Percentiles rank a stretch among this genome's conserved stretches.
Evolutionary conservation across 116 monocot genomes (phyloP).

Genomic region (Phalaenopsis hybrid): DNA sequence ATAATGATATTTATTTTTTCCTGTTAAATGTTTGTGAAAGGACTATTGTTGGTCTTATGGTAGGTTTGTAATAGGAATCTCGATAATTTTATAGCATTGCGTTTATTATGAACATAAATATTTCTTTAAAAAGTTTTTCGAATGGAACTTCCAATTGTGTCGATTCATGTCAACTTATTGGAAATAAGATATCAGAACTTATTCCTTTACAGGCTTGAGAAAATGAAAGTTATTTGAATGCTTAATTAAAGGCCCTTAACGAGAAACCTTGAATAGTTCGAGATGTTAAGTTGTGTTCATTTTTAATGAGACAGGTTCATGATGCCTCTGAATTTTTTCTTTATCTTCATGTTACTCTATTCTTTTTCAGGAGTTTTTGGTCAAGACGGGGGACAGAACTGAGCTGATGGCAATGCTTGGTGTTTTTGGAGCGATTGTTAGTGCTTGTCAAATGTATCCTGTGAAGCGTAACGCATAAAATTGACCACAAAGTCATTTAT

Average conservation of each 20-base stretch:
- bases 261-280: neutral
- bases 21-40: neutral
- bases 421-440: conserved; percentile 74
- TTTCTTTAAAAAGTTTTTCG: no score
- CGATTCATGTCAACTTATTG: neutral
- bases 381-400: conserved; percentile 66
- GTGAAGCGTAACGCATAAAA: neutral
- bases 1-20: neutral
- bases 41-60: neutral
- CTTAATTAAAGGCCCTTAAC: neutral
- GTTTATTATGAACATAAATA: no score
- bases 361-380: conserved; percentile 68
- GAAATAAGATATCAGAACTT: neutral
- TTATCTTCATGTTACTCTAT: neutral
- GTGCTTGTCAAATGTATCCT: conserved; percentile 98
- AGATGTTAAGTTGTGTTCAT: neutral
- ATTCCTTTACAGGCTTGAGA: neutral
- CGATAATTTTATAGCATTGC: no score
- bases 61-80: no score
- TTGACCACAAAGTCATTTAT: conserved; percentile 4
- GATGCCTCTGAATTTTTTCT: conserved; percentile 3
- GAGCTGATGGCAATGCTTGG: conserved; percentile 98
- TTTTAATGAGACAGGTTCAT: neutral
- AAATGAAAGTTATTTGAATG: neutral
- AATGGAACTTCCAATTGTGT: no score